Evolutionary conservation across 768 basidiomycete species (phyloP), one percentile per base, ranked within the genome.

Genomic region (Pleurotus tuoliensis): DNA sequence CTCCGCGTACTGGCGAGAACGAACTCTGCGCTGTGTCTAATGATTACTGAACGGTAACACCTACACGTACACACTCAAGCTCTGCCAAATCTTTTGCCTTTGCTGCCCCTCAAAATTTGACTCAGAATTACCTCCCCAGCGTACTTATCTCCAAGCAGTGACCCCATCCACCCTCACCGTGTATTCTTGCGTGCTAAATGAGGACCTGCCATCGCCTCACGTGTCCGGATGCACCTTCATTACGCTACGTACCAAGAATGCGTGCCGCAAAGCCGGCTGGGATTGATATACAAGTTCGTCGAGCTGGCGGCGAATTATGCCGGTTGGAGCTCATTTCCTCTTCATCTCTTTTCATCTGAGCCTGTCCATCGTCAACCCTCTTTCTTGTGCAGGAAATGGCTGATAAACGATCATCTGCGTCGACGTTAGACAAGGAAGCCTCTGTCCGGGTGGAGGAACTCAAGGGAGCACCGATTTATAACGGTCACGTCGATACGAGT

Each of bases 401-500:
- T 20, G 22, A 18, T 15, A 53, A 53, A 53, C 20, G 39, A 13
- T 58, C 59, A 7, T 60, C 60, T 56, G 63, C 49, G 16, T 67
- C 65, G 3, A 52, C 56, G 30, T 49, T 56, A 4, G 72, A 71
- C 47, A 72, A 69, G 59, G 76, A 70, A 55, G 68, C 63, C 4
- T 69, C 71, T n/a, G 59, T 67, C 18, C 63, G 65, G 30, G 48
- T 48, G 25, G 57, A 61, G 15, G 67, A 67, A 47, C 58, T 66
- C 47, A 49, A 44, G 8, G 59, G 63, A 53, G 58, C 55, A 8
- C 57, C 71, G 16, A 43, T 76, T 43, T 79, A 74, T 61, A 78
- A 77, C 61, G 67, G 79, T n/a, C 71, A 81, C 46, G 63, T 86
- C 56, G 87, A 88, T 65, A 69, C 78, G 24, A 83, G 81, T 58